These are phyloP conservation scores for Paspalum notatum DNA, from an alignment of 176 grass and related monocot species.

Conservation along the genomic window DNA sequence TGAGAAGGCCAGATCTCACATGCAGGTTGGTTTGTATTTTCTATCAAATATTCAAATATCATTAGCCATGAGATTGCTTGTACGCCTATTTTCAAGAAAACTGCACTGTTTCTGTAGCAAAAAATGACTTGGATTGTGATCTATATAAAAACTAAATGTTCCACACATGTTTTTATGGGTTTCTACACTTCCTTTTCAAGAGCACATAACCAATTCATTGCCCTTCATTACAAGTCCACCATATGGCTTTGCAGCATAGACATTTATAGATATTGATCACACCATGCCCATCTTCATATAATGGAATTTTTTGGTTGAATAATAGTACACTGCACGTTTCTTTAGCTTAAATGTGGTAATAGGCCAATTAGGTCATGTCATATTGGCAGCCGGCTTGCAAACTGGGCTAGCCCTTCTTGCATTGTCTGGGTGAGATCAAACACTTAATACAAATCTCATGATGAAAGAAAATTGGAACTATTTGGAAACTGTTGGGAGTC, in stretches of 20 bases:
- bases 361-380: constrained; percentile 1
- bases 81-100: not conserved
- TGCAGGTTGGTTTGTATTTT: constrained; percentile 70
- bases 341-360: constrained; percentile 28
- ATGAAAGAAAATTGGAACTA: constrained; percentile 4
- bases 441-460: not conserved
- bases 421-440: constrained; percentile 2
- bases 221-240: not conserved
- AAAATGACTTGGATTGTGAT: not conserved
- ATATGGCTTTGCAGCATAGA: constrained; percentile 23
- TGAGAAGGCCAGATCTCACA: constrained; percentile 85
- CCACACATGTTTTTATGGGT: not conserved
- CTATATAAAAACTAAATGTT: not conserved
- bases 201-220: not conserved
- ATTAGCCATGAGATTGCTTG: not conserved
- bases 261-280: not conserved
- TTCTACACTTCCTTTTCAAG: constrained; percentile 21
- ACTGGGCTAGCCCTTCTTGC: not conserved
- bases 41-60: constrained; percentile 26
- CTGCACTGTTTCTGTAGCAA: not conserved
- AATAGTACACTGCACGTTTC: not conserved
- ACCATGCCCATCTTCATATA: not conserved
- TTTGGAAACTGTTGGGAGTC: not conserved
- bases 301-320: not conserved
- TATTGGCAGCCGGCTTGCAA: not conserved